Conservation (phyloP, 1,284 basidiomycete species). For the Porogramme epimiltina region DNA sequence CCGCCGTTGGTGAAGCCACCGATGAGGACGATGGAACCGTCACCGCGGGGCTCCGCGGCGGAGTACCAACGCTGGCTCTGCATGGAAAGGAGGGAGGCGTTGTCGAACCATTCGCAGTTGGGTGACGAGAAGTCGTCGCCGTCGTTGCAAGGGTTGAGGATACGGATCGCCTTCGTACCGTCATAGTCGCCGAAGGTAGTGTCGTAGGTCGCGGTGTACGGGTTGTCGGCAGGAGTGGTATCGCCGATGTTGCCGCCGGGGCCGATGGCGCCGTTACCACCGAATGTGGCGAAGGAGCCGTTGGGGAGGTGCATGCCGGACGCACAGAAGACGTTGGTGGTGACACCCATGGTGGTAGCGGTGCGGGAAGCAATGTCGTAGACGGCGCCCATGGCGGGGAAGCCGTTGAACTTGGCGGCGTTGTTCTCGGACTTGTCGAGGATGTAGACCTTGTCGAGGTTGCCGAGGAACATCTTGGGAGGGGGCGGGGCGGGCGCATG, state of each 20-base stretch:
- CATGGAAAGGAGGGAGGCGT: constrained; percentile 69
- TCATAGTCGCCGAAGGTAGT: constrained; percentile 66
- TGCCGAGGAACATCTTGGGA: constrained; percentile 46
- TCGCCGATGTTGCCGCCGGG: constrained; percentile 69
- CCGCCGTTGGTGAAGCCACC: constrained; percentile 86
- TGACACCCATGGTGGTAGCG: constrained; percentile 66
- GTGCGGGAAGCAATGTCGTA: constrained; percentile 55
- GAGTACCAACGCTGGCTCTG: constrained; percentile 87
- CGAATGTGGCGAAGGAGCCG: constrained; percentile 45
- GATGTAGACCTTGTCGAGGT: constrained; percentile 45
- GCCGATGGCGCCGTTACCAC: constrained; percentile 72
- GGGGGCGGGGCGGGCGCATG: background rate
- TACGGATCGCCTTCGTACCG: constrained; percentile 67
- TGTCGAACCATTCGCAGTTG: constrained; percentile 80
- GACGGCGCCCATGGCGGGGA: constrained; percentile 41
- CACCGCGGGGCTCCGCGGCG: constrained; percentile 73
- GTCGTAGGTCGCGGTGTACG: constrained; percentile 54
- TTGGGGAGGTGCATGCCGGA: constrained; percentile 60
- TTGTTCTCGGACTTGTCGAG: constrained; percentile 57
- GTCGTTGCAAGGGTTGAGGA: constrained; percentile 73
- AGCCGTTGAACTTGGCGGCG: constrained; percentile 48
- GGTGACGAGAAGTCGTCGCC: constrained; percentile 48
- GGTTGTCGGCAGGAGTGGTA: constrained; percentile 42
- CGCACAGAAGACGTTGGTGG: constrained; percentile 83
- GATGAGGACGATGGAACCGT: constrained; percentile 72